Conservation (phyloP, 2,329 filamentous ascomycete species). For the Diaporthe caulivora region DNA sequence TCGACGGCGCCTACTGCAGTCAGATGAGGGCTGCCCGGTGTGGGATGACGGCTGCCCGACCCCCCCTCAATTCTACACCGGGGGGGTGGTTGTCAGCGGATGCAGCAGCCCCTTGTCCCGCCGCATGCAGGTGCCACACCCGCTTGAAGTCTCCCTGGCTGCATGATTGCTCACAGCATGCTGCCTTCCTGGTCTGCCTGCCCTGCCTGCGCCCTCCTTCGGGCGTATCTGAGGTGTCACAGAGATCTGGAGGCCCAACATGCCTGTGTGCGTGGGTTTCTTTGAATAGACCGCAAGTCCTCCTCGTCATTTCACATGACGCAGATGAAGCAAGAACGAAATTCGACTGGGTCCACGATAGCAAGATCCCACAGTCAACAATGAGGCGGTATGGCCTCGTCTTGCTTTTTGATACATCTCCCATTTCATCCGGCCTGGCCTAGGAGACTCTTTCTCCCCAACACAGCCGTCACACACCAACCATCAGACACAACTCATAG, state of each 20-base stretch:
- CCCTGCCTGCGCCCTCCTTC: not conserved
- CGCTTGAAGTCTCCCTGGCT: slow-evolving; percentile 28
- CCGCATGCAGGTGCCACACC: slow-evolving; percentile 37
- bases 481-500: slow-evolving; percentile 12
- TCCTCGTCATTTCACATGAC: slow-evolving; percentile 17
- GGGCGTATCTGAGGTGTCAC: slow-evolving; percentile 34
- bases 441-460: slow-evolving; percentile 9
- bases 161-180: slow-evolving; percentile 30
- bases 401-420: slow-evolving; percentile 24
- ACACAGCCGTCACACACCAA: slow-evolving; percentile 18
- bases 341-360: slow-evolving; percentile 33
- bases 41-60: slow-evolving; percentile 37
- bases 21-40: slow-evolving; percentile 35
- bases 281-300: slow-evolving; percentile 19
- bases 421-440: slow-evolving; percentile 32
- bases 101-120: slow-evolving; percentile 32
- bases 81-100: slow-evolving; percentile 31
- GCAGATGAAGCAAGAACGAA: slow-evolving; percentile 12
- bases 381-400: slow-evolving; percentile 36
- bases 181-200: slow-evolving; percentile 7
- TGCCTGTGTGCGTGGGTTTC: slow-evolving; percentile 26
- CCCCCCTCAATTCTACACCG: slow-evolving; percentile 34
- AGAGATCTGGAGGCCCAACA: slow-evolving; percentile 38
- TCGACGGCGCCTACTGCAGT: slow-evolving; percentile 4
- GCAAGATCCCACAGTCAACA: slow-evolving; percentile 2